Percentiles rank a stretch among this genome's conserved stretches.
Evolutionary conservation across 305 asterid species (phyloP).

Genomic region (Coffea humblotiana): DNA sequence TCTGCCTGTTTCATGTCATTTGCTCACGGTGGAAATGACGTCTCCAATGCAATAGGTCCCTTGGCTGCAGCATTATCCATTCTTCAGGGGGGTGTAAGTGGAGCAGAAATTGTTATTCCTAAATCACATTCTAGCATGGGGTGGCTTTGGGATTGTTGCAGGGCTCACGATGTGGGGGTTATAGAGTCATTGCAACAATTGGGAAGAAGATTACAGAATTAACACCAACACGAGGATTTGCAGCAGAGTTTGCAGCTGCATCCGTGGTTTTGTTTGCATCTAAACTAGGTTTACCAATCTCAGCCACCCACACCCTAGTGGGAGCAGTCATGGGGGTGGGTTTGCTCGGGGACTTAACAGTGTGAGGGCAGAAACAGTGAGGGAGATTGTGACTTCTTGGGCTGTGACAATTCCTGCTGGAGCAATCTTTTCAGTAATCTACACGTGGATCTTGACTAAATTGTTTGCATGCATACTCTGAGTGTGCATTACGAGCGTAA

Average conservation of each 20-base stretch:
- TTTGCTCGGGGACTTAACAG: slow-evolving; percentile 89
- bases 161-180: slow-evolving; percentile 94
- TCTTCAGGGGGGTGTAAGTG: slow-evolving; percentile 70
- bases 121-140: slow-evolving; percentile 95
- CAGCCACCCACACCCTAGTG: slow-evolving; percentile 91
- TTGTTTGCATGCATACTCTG: slow-evolving; percentile 50
- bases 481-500: slow-evolving; percentile 24
- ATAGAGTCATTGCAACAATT: slow-evolving; percentile 78
- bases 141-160: slow-evolving; percentile 96
- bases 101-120: slow-evolving; percentile 70
- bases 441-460: slow-evolving; percentile 83
- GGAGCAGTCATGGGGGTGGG: slow-evolving; percentile 97
- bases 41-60: slow-evolving; percentile 92
- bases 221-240: slow-evolving; percentile 92
- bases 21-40: slow-evolving; percentile 97
- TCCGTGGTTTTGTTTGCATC: slow-evolving; percentile 84
- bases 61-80: slow-evolving; percentile 83
- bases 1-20: slow-evolving; percentile 98
- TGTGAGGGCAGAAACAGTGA: slow-evolving; percentile 88
- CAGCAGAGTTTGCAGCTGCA: slow-evolving; percentile 96
- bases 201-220: slow-evolving; percentile 93
- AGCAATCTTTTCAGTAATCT: slow-evolving; percentile 67
- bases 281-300: slow-evolving; percentile 83
- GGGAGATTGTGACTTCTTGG: slow-evolving; percentile 90
- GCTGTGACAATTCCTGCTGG: slow-evolving; percentile 84